These are phyloP conservation scores for Ploettnerulaceae sp. DNA, from an alignment of 2,329 filamentous ascomycete species.

Conservation along the genomic window DNA sequence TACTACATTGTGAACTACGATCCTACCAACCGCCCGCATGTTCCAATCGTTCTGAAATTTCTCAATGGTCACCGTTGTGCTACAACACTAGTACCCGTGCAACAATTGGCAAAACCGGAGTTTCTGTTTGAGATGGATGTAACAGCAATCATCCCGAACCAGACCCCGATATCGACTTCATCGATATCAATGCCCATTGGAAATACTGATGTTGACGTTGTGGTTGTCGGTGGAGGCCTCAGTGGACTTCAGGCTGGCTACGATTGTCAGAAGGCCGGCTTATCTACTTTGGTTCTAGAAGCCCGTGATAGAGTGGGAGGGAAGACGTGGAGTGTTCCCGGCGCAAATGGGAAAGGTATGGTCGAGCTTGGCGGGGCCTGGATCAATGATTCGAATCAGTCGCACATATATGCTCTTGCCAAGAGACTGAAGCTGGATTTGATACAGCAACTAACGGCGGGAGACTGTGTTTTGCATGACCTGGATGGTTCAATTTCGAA, in stretches of 20 bases:
- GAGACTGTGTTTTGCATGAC: slow-evolving; percentile 40
- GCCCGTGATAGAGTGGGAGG: not conserved
- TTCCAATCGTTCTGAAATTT: too few relatives aligned
- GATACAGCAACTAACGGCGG: slow-evolving; percentile 43
- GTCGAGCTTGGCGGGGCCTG: slow-evolving; percentile 53
- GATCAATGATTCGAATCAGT: slow-evolving; percentile 42
- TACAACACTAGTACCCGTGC: too few relatives aligned
- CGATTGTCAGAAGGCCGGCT: not conserved
- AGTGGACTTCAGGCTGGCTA: not conserved
- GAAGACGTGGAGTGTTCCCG: not conserved
- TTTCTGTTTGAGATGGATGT: too few relatives aligned
- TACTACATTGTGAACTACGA: too few relatives aligned
- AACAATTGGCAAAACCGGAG: too few relatives aligned
- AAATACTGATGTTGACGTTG: too few relatives aligned
- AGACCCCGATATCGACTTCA: too few relatives aligned
- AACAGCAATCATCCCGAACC: too few relatives aligned
- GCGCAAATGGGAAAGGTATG: not conserved
- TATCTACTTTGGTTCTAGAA: not conserved
- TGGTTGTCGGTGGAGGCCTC: not conserved
- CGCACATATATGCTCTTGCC: slow-evolving; percentile 39
- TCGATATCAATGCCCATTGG: too few relatives aligned
- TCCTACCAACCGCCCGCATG: too few relatives aligned
- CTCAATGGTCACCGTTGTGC: too few relatives aligned
- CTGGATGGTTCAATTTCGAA: slow-evolving; percentile 32
- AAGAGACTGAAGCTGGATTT: slow-evolving; percentile 39